Evolutionary conservation across 83 land plant species (phyloP), one percentile per base, ranked within the genome.

Genomic region (Larix sibirica): DNA sequence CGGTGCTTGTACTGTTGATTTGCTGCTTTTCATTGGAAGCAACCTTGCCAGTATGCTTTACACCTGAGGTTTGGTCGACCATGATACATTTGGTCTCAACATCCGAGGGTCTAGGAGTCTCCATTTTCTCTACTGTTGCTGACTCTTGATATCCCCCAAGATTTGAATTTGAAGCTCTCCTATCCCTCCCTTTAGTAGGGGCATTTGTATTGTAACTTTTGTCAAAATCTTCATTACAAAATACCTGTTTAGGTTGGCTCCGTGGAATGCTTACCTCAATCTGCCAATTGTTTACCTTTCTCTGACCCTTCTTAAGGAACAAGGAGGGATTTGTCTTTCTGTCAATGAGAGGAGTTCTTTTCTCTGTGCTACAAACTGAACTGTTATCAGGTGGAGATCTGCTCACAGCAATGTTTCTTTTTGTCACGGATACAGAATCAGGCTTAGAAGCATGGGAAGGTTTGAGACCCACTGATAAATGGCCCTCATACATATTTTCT

Each of bases 221-320:
- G 28, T 28, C 28, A 28, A 28, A 28, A 0, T 28, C 0, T 28
- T 28, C 28, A 28, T 28, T 28, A 28, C 28, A 28, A 28, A 28
- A 28, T 3, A 33, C 59, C 20, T 58, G 81, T 1, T 61, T 60
- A 50, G 83, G 24, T n/a, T 81, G 59, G 62, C 42, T 83, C 21
- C 67, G 66, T 4, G 90, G 86, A 70, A 68, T 82, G 66, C 83
- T 78, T 78, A 84, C 79, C 74, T 92, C 89, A 64, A 84, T 56
- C 81, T 90, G 84, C 88, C 82, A 80, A 59, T 87, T 69, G 16
- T 83, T 69, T 16, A 82, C 82, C 62, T 76, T 88, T 80, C 83
- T 88, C 18, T 38, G 23, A 38, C 75, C 85, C 64, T 79, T 26
- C 83, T 83, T 87, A 54, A 31, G 83, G 8, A 84, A 80, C 21